Evolutionary conservation across 108 stramenopile species (phyloP), one percentile per base, ranked within the genome.

Genomic region (Stephanodiscus minutulus): DNA sequence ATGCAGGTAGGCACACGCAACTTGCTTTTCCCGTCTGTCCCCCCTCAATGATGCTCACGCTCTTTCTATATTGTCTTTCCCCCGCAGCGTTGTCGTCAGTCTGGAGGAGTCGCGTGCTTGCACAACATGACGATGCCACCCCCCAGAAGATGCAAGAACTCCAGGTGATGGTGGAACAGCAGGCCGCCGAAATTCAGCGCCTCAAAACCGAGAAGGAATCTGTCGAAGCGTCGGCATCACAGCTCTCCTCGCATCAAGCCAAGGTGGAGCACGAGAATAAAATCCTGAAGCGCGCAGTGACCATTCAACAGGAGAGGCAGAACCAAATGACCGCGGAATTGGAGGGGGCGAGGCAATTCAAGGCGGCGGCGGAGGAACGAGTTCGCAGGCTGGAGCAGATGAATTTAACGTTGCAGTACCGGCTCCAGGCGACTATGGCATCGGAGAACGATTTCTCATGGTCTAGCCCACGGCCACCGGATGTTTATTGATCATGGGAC

Each of bases 241-340:
- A 61, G 11, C 68, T 90, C 10, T 76, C 68, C 49, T 48, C 79
- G 13, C 87, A 87, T 20, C 82, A 89, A 56, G 86, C 81, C 12
- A 86, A 82, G 71, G 79, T 83, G 5, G 66, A 79, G 29, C 68
- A 87, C 21, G 93, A 94, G 64, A 94, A 94, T 72, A 85, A 72
- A 48, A 86, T 91, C 37, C 68, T 94, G 44, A 87, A 90, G 66
- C 69, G 73, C 72, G 91, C 89, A 17, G 90, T 94, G 15, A 64
- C 87, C 2, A 91, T 91, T 54, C 90, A 94, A 65, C 93, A 94
- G 62, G 93, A 94, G 46, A 74, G 91, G 54, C 89, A 91, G 59
- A 84, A 82, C 52, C 91, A 94, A 25, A 76, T 88, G 9, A 50
- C 35, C 17, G 46, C 76, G 10, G 88, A 91, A 66, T 65, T 94